Evolutionary conservation across 2,329 filamentous ascomycete genomes (phyloP).

Genomic region (Pseudohalonectria lignicola): DNA sequence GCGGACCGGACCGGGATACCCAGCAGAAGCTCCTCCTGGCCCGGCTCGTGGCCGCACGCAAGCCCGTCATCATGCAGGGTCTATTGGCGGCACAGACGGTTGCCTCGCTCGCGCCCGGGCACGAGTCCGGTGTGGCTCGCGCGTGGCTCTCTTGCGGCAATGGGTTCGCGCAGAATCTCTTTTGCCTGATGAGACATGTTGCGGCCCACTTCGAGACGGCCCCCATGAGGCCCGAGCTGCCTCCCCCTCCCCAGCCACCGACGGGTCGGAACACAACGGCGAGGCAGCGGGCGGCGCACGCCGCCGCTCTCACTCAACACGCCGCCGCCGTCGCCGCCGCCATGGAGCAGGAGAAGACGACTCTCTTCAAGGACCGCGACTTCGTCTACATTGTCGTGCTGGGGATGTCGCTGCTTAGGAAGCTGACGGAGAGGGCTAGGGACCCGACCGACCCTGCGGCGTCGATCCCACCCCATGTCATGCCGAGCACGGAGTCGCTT

Average conservation of each 20-base stretch:
- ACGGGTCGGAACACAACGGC: background rate
- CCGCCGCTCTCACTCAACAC: constrained; percentile 8
- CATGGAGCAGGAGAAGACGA: constrained; percentile 17
- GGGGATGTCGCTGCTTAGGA: constrained; percentile 56
- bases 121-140: constrained; percentile 62
- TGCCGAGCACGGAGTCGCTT: constrained; percentile 57
- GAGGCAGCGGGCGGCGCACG: background rate
- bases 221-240: constrained; percentile 18
- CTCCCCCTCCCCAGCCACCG: background rate
- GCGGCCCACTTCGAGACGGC: constrained; percentile 49
- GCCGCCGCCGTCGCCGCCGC: constrained; percentile 10
- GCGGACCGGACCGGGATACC: too few relatives aligned
- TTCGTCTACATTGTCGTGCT: constrained; percentile 55
- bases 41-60: constrained; percentile 67
- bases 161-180: constrained; percentile 71
- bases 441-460: constrained; percentile 40
- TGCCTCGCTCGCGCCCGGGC: constrained; percentile 51
- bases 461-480: constrained; percentile 45
- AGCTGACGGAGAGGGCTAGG: constrained; percentile 55
- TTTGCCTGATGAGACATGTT: constrained; percentile 63
- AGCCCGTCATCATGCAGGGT: constrained; percentile 85
- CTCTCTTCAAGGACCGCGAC: constrained; percentile 39
- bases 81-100: constrained; percentile 85
- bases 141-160: constrained; percentile 77
- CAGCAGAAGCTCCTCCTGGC: constrained; percentile 42